Evolutionary conservation across 768 basidiomycete genomes (phyloP), one percentile per base, ranked within the genome.

Genomic region (Arthromyces matolae): DNA sequence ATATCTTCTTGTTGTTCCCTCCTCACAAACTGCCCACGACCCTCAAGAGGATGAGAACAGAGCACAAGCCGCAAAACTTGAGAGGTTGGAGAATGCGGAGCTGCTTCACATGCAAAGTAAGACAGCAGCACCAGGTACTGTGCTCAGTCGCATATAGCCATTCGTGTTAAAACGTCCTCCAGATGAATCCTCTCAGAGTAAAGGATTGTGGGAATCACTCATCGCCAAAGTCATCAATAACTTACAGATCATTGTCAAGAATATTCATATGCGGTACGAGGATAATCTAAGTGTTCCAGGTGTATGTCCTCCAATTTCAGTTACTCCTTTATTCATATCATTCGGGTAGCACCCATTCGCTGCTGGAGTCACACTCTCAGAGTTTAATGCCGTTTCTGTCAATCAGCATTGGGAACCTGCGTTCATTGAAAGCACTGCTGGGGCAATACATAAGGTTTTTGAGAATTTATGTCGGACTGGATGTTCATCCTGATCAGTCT

Each of bases 261-360:
- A 96, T 58, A 91, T 99, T 35, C 96, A 99, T 64, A 69, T 98
- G 37, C 86, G 96, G 43, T 99, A 97, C 59, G 96, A 99, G 67
- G 96, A 99, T 70, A 86, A 85, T 41, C 65, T 93, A 57, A 96
- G 92, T 57, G 92, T 93, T 22, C 94, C 94, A 24, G 91, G 88
- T 23, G 93, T 93, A 65, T 59, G 87, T 71, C 27, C n/a, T 20
- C 18, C 8, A 53, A 29, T 39, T 19, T 14, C 16, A 50, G 32
- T 28, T 45, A 16, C 46, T 19, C 45, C n/a, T 37, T 47, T 49
- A 25, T 22, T 52, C 16, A 54, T 19, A 18, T 23, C 22, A n/a
- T 37, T 20, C 40, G 29, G 34, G 12, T 57, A 97, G 89, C 94
- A 96, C 65, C 94, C 94, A 14, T 98, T 99, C 61, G 87, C 94